Evolutionary conservation across 164 flowering plant species (phyloP).

Genomic region (Pachysandra terminalis): DNA sequence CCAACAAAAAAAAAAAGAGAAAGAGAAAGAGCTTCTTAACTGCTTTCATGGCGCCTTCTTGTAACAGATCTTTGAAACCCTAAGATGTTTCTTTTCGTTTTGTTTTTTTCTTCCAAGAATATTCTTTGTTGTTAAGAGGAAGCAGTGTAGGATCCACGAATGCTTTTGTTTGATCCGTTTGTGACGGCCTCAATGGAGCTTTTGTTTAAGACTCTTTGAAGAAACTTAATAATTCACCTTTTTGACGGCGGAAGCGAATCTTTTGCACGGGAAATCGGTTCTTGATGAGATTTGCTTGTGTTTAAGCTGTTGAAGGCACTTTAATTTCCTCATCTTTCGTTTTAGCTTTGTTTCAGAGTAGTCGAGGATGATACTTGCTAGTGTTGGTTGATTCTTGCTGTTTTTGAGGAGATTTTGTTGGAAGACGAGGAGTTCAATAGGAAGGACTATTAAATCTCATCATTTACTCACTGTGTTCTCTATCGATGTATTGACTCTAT

Average conservation of each 20-base stretch:
- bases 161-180: background rate
- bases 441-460: background rate
- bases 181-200: too few relatives aligned
- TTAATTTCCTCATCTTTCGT: background rate
- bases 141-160: background rate
- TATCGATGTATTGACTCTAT: background rate
- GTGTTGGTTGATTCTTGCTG: background rate
- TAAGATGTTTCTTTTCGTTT: constrained; percentile 2
- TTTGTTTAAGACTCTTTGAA: background rate
- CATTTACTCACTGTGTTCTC: constrained; percentile 2
- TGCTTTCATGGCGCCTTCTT: background rate
- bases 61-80: constrained; percentile 31
- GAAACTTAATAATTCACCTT: background rate
- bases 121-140: background rate
- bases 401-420: constrained; percentile 6
- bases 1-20: too few relatives aligned
- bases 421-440: constrained; percentile 5
- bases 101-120: constrained; percentile 1
- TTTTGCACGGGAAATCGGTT: background rate
- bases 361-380: too few relatives aligned
- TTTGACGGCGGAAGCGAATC: background rate
- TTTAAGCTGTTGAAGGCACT: constrained; percentile 5
- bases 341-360: background rate
- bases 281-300: background rate
- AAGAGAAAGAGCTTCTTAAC: background rate